Percentiles rank a stretch among this genome's conserved stretches.
phyloP scores from a whole-genome alignment of 176 grass and related monocot genomes.

The Aegilops bicornis region DNA sequence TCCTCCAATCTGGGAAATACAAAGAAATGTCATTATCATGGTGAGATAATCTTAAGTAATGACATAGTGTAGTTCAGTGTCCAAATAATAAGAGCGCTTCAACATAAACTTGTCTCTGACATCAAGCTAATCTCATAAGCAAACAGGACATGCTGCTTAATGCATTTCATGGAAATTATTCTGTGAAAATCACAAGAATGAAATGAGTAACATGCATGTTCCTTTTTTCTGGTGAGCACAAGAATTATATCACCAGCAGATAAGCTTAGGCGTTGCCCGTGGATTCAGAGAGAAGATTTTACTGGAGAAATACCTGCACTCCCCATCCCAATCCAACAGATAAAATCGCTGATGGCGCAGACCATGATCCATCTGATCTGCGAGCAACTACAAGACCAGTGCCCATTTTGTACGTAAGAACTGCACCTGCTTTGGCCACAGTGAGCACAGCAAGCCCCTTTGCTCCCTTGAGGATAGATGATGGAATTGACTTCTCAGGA shows the following conservation, averaged over 20 bases:
- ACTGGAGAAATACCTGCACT: slow-evolving; percentile 62
- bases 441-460: slow-evolving; percentile 90
- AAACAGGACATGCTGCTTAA: neutral
- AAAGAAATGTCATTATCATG: slow-evolving; percentile 12
- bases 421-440: slow-evolving; percentile 73
- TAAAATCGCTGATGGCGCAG: slow-evolving; percentile 85
- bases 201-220: neutral
- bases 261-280: neutral
- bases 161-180: neutral
- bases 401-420: slow-evolving; percentile 93
- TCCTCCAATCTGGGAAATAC: slow-evolving; percentile 68
- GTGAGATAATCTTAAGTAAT: slow-evolving; percentile 3
- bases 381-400: slow-evolving; percentile 86
- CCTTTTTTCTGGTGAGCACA: neutral
- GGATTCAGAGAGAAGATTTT: slow-evolving; percentile 20
- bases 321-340: slow-evolving; percentile 97
- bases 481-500: slow-evolving; percentile 86
- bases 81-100: neutral
- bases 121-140: neutral
- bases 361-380: slow-evolving; percentile 89
- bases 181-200: neutral
- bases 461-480: slow-evolving; percentile 81
- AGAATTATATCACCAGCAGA: neutral
- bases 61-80: neutral
- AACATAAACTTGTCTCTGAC: neutral